Conservation (phyloP, 306 rosid species). For the Prunus padus region DNA sequence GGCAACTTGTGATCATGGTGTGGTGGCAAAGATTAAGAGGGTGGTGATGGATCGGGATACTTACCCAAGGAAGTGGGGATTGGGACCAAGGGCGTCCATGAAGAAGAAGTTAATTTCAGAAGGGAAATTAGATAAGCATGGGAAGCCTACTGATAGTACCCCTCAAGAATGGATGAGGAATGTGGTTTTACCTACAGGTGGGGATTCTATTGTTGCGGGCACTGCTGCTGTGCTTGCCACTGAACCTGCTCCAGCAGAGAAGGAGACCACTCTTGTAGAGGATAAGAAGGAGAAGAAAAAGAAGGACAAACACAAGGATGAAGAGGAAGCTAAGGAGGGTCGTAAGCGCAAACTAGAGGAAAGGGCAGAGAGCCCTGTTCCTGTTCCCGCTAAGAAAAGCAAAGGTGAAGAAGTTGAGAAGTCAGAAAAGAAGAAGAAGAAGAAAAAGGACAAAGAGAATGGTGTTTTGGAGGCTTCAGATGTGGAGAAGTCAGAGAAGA, state of each 20-base stretch:
- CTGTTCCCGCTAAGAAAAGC: constrained; percentile 50
- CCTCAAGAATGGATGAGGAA: constrained; percentile 74
- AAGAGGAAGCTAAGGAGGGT: constrained; percentile 33
- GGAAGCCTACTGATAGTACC: constrained; percentile 64
- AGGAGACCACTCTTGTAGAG: constrained; percentile 17
- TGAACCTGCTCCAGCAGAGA: constrained; percentile 25
- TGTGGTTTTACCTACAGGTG: constrained; percentile 58
- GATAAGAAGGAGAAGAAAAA: constrained; percentile 23
- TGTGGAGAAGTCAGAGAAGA: constrained; percentile 41
- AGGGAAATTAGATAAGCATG: constrained; percentile 74
- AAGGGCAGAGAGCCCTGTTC: constrained; percentile 28
- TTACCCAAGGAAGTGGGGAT: constrained; percentile 86
- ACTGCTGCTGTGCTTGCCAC: constrained; percentile 41
- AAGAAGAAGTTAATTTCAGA: constrained; percentile 67
- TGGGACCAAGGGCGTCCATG: constrained; percentile 81
- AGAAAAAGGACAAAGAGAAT: constrained; percentile 52
- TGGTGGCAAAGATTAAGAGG: constrained; percentile 82
- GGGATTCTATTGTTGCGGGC: constrained; percentile 55
- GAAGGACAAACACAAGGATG: constrained; percentile 19
- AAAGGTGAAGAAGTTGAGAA: constrained; percentile 40
- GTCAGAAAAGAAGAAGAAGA: constrained; percentile 49
- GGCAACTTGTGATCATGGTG: constrained; percentile 88
- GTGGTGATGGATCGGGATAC: constrained; percentile 92
- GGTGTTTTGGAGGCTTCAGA: constrained; percentile 25
- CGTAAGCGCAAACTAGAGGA: constrained; percentile 50